Evolutionary conservation across 805 yeast genomes (phyloP).

Genomic region (Teunomyces gatunensis): DNA sequence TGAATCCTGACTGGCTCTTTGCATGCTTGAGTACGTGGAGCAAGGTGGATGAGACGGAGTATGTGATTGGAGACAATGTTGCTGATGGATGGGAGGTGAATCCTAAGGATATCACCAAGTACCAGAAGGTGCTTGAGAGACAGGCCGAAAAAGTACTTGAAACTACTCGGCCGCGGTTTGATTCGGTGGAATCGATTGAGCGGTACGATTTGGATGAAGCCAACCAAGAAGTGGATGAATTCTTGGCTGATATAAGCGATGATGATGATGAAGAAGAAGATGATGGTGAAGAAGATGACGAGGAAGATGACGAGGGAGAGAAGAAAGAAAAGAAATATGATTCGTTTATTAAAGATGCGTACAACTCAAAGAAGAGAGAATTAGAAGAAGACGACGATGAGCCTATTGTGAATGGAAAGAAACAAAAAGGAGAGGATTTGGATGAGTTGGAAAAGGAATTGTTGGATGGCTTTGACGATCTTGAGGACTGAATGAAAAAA

Average conservation of each 20-base stretch:
- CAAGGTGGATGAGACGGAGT: constrained; percentile 61
- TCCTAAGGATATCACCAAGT: constrained; percentile 45
- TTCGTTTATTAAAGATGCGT: constrained; percentile 12
- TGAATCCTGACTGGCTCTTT: constrained; percentile 90
- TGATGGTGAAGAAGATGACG: constrained; percentile 20
- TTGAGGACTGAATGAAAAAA: constrained; percentile 27
- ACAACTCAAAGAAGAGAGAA: constrained; percentile 5
- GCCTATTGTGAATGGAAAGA: constrained; percentile 5
- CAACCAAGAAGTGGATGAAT: constrained; percentile 46
- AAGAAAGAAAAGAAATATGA: constrained; percentile 6
- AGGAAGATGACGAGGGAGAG: constrained; percentile 7
- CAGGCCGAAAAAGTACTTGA: constrained; percentile 16
- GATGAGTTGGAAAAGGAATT: constrained; percentile 51
- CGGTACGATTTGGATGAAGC: constrained; percentile 43
- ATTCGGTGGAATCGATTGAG: constrained; percentile 29
- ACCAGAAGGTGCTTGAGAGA: constrained; percentile 29
- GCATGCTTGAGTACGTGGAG: constrained; percentile 80
- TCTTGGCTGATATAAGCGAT: constrained; percentile 44
- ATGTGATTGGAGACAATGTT: constrained; percentile 49
- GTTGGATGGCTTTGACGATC: constrained; percentile 51
- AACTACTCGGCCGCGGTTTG: constrained; percentile 31
- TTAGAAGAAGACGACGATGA: constrained; percentile 1
- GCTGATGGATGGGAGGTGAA: constrained; percentile 44
- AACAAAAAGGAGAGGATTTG: constrained; percentile 17
- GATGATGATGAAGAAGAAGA: constrained; percentile 17